These are phyloP conservation scores for Eleusine indica DNA, from an alignment of 176 grass and related monocot genomes.

Conservation along the genomic window DNA sequence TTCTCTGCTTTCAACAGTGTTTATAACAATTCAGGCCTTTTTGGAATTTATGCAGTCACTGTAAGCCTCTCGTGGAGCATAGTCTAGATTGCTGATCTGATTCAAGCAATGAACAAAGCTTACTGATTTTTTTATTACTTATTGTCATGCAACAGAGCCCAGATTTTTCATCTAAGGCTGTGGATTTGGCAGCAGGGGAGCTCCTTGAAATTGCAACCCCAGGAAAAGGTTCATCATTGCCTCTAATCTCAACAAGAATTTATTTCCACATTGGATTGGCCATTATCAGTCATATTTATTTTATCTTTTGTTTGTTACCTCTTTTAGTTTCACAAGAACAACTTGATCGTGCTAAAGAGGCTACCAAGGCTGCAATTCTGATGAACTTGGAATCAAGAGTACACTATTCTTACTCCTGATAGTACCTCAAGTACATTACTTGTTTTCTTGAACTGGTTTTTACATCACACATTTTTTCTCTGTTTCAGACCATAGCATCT, in stretches of 20 bases:
- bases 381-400: conserved; percentile 98
- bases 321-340: conserved; percentile 73
- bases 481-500: conserved; percentile 63
- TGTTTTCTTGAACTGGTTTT: conserved; percentile 24
- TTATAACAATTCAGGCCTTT: conserved; percentile 84
- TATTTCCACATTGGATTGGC: conserved; percentile 16
- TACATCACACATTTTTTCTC: conserved; percentile 3
- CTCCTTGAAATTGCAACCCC: conserved; percentile 80
- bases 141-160: conserved; percentile 53
- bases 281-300: conserved; percentile 25
- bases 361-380: conserved; percentile 76
- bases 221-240: conserved; percentile 64
- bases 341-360: conserved; percentile 87
- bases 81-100: conserved; percentile 11
- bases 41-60: conserved; percentile 73
- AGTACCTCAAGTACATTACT: conserved; percentile 8
- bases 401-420: conserved; percentile 28
- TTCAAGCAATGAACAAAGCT: conserved; percentile 23
- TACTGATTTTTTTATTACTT: neutral
- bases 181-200: conserved; percentile 79
- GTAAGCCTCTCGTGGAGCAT: conserved; percentile 54
- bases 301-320: conserved; percentile 4
- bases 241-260: neutral
- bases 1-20: conserved; percentile 87
- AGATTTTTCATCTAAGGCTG: conserved; percentile 62